Evolutionary conservation across 257 asterid species (phyloP).

Genomic region (Cynanchum wilfordii): DNA sequence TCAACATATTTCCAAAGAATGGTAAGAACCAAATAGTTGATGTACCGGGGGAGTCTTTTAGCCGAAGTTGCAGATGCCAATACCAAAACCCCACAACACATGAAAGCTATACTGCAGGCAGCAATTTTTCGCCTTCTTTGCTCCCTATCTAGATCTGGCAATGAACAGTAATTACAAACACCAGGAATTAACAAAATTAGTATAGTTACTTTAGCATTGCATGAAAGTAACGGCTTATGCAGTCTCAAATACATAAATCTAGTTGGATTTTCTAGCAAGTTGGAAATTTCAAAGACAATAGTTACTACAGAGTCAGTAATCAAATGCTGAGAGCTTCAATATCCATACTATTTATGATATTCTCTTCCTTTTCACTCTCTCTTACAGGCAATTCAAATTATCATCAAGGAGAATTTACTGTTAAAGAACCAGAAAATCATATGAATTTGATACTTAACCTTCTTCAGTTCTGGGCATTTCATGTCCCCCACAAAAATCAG

Average conservation of each 20-base stretch:
- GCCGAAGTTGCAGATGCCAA: slow-evolving; percentile 32
- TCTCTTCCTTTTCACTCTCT: not conserved
- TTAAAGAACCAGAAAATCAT: not conserved
- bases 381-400: not conserved
- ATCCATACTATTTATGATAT: not conserved
- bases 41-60: slow-evolving; percentile 23
- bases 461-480: not conserved
- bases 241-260: not conserved
- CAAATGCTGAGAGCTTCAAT: not conserved
- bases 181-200: not conserved
- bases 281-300: not conserved
- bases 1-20: not conserved
- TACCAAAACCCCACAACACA: slow-evolving; percentile 28
- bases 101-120: slow-evolving; percentile 19
- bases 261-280: no score
- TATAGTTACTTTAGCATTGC: not conserved
- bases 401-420: not conserved
- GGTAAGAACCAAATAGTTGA: slow-evolving; percentile 2
- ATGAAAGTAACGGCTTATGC: not conserved
- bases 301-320: not conserved
- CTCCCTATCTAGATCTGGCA: slow-evolving; percentile 13
- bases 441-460: not conserved
- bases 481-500: not conserved
- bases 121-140: slow-evolving; percentile 24
- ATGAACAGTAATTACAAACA: not conserved